Evolutionary conservation across 2,329 filamentous ascomycete genomes (phyloP), one percentile per base, ranked within the genome.

Genomic region (Penicillium crustosum): DNA sequence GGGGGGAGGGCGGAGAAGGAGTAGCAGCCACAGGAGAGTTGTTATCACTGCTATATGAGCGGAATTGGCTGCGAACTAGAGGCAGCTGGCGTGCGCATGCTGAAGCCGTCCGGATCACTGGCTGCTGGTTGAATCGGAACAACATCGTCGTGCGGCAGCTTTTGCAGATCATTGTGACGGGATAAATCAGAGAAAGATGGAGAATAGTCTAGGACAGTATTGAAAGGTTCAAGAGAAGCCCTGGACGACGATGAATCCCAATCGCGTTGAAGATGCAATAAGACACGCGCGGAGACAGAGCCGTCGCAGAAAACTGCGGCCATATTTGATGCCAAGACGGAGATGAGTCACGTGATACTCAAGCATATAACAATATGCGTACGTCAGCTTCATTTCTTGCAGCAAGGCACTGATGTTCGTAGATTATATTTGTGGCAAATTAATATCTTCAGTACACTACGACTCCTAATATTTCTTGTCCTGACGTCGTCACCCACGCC

Each of bases 101-200:
- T 57, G 71, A 66, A 49, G 68, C 60, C 48, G 69, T 61, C 60
- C 66, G 64, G 54, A 65, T 59, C 53, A 71, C 61, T 48, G 70
- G 69, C 54, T 66, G 68, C 53, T 70, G 72, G 54, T 71, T 70
- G 27, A 77, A 65, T 56, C 74, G 75, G 43, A 70, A 73, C 59
- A 77, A 65, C 60, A 78, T 70, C 61, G 67, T 70, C 17, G 71
- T 73, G 47, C 76, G 75, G 61, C 76, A 78, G 53, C 71, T 70
- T 63, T 70, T 70, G 69, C 76, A 78, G 53, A 78, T 75, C 75
- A 77, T 78, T 58, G 44, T 70, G 61, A 17, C 23, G 12, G 7
- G 7, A 12, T 31, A 23, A 6, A 21, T 38, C n/a, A 12, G 15
- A 25, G 23, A 12, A 41, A 27, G 23, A 2, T 2, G 6, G 8